phyloP scores from a whole-genome alignment of 371 early-diverging fungal genomes.

The Batrachochytrium dendrobatidis region DNA sequence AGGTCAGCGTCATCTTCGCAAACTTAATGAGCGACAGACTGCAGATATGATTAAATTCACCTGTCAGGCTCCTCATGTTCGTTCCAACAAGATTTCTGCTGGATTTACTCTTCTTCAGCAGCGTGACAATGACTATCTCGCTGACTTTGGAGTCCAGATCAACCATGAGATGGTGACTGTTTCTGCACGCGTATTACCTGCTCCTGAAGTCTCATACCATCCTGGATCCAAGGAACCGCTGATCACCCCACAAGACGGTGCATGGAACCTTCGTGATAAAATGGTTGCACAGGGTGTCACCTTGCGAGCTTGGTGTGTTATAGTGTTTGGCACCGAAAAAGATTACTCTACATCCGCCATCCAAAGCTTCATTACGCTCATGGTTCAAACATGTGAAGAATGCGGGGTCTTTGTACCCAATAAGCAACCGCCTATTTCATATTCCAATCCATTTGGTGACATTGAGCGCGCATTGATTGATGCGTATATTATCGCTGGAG shows the following conservation, averaged over 20 bases:
- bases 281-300: slow-evolving; percentile 67
- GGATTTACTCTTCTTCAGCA: slow-evolving; percentile 44
- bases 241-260: slow-evolving; percentile 69
- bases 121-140: slow-evolving; percentile 39
- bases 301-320: slow-evolving; percentile 78
- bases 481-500: slow-evolving; percentile 68
- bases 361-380: slow-evolving; percentile 43
- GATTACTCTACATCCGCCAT: slow-evolving; percentile 38
- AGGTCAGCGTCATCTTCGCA: slow-evolving; percentile 70
- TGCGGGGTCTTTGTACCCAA: slow-evolving; percentile 52
- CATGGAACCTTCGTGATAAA: slow-evolving; percentile 89
- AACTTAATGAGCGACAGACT: slow-evolving; percentile 74
- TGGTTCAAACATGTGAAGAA: slow-evolving; percentile 46
- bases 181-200: slow-evolving; percentile 63
- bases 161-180: slow-evolving; percentile 52
- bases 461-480: slow-evolving; percentile 60
- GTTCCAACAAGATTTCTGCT: slow-evolving; percentile 41
- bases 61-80: slow-evolving; percentile 61
- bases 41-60: slow-evolving; percentile 89
- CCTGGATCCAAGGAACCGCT: slow-evolving; percentile 50
- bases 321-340: slow-evolving; percentile 46
- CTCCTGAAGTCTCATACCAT: slow-evolving; percentile 72
- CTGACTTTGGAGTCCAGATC: slow-evolving; percentile 49
- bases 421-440: slow-evolving; percentile 60
- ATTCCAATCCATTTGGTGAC: slow-evolving; percentile 57